These are phyloP conservation scores for Talaromyces adpressus DNA, from an alignment of 495 filamentous ascomycete genomes.

Conservation along the genomic window DNA sequence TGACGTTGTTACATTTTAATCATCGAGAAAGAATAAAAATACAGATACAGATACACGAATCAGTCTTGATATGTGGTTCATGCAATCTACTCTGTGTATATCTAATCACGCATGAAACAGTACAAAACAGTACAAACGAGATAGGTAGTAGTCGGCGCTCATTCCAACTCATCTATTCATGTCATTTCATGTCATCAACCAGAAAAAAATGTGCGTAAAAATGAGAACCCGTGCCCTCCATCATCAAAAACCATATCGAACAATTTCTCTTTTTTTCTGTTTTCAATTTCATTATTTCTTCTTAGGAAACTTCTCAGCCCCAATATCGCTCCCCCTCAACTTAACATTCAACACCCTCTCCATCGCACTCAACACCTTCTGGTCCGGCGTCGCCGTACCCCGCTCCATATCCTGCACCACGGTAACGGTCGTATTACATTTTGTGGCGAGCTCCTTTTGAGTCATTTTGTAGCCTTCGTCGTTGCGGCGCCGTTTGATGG, in stretches of 20 bases:
- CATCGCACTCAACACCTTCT: constrained; percentile 74
- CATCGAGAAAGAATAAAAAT: neutral
- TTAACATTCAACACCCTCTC: constrained; percentile 82
- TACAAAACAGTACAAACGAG: neutral
- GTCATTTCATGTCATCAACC: neutral
- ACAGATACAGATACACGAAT: neutral
- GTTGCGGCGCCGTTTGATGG: constrained; percentile 69
- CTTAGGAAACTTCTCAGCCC: constrained; percentile 65
- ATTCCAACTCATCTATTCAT: constrained; percentile 6
- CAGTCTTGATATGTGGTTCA: neutral
- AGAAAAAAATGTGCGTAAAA: neutral
- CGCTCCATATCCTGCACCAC: constrained; percentile 82
- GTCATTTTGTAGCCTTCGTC: constrained; percentile 78
- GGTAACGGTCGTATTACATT: constrained; percentile 79
- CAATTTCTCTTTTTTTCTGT: constrained; percentile 6
- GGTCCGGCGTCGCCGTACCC: constrained; percentile 72
- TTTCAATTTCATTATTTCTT: constrained; percentile 42
- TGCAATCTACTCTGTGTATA: neutral
- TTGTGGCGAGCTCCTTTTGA: constrained; percentile 92
- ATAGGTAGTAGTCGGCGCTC: neutral
- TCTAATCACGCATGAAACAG: constrained; percentile 1
- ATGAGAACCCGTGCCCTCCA: neutral
- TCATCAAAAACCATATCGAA: constrained; percentile 20
- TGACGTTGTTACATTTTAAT: neutral
- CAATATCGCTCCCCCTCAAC: constrained; percentile 72